Evolutionary conservation across 495 filamentous ascomycete genomes (phyloP), one percentile per base, ranked within the genome.

Genomic region (Penicillium bialowiezense): DNA sequence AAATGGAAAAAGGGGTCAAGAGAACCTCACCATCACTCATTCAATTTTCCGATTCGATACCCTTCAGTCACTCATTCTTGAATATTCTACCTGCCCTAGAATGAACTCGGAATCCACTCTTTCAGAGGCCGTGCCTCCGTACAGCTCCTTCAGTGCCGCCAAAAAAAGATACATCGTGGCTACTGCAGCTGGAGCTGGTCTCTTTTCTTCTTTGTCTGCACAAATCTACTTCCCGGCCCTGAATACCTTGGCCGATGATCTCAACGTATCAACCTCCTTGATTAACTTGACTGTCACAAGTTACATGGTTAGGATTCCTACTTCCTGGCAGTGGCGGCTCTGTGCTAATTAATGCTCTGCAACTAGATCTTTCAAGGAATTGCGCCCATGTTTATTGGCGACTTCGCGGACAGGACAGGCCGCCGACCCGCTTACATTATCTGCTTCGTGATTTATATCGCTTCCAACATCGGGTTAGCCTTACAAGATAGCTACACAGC

Each of bases 391-490:
- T 69, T 82, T 42, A 63, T 76, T 7, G 77, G 69, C 5, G 63
- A 61, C 15, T 71, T 79, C 50, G 65, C 77, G 0, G 79, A 82
- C 49, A 59, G 52, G 6, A 52, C 63, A 7, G 78, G 79, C 14
- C 63, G 79, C 17, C 64, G 79, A 7, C 75, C 76, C 4, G 69
- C 72, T 1, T 77, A 75, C 46, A 48, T 80, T 5, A 54, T 74
- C 21, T 71, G 64, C 36, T 75, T 79, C 45, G 46, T 60, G 41
- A 70, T 79, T 50, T 80, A 75, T 52, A 63, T 72, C 21, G 67
- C 56, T 0, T 70, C 74, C 6, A 77, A 76, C 44, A 70, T 81
- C 31, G 78, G 72, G 0, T 65, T 82, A 0, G 75, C 74, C 1
- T 29, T 77, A 13, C 74, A 75, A 41, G 58, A 71, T 24, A 64